Conservation (phyloP, 768 basidiomycete species). For the Lactifluus volemus region DNA sequence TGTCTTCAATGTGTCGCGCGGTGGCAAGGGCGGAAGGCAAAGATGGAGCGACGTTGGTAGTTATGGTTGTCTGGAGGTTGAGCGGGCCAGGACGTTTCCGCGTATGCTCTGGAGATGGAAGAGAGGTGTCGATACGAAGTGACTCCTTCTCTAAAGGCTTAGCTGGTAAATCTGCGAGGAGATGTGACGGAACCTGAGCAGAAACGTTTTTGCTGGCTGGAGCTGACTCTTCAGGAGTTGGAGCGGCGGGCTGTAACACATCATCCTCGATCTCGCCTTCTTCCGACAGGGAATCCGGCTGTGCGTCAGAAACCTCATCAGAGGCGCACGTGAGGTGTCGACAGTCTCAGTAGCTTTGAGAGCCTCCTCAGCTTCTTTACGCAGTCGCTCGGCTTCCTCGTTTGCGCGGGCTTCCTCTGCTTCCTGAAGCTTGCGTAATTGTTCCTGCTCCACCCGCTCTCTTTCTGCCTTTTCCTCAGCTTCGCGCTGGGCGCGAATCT, state of each 20-base stretch:
- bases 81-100: slow-evolving; percentile 64
- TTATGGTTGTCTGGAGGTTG: slow-evolving; percentile 51
- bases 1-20: slow-evolving; percentile 79
- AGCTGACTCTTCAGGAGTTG: not conserved
- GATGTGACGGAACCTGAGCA: slow-evolving; percentile 27
- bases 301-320: slow-evolving; percentile 24
- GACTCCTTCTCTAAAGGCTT: slow-evolving; percentile 41
- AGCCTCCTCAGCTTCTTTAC: slow-evolving; percentile 29
- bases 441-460: slow-evolving; percentile 32
- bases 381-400: slow-evolving; percentile 26
- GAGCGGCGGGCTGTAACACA: slow-evolving; percentile 24
- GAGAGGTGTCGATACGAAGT: slow-evolving; percentile 59
- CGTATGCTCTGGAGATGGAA: slow-evolving; percentile 33
- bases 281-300: slow-evolving; percentile 33
- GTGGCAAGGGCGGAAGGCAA: slow-evolving; percentile 66
- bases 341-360: slow-evolving; percentile 31
- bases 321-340: slow-evolving; percentile 30
- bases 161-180: slow-evolving; percentile 37
- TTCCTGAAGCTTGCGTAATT: slow-evolving; percentile 21
- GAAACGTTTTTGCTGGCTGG: not conserved
- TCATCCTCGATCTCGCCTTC: slow-evolving; percentile 40
- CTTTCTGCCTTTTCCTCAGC: slow-evolving; percentile 37
- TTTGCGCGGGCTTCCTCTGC: slow-evolving; percentile 21
- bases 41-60: slow-evolving; percentile 33
- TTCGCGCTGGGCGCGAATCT: slow-evolving; percentile 24